phyloP scores from a whole-genome alignment of 306 rosid genomes.

The Cucumis melo region DNA sequence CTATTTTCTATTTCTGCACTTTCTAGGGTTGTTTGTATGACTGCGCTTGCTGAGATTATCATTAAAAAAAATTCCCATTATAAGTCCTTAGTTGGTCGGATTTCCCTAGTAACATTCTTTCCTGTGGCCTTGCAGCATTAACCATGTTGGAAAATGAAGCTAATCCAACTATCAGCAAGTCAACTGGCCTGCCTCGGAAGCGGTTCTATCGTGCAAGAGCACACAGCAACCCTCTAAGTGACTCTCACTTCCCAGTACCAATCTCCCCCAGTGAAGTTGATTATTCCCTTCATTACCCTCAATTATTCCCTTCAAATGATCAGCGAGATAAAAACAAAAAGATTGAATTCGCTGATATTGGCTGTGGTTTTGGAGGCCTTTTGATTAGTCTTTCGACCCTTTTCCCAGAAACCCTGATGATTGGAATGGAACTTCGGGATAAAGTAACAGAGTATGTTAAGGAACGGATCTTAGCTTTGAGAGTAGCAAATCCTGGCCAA shows the following conservation, averaged over 20 bases:
- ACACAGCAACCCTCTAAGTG: conserved; percentile 92
- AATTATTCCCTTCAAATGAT: conserved; percentile 33
- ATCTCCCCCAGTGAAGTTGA: conserved; percentile 60
- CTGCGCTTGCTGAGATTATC: neutral
- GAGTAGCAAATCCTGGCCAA: conserved; percentile 58
- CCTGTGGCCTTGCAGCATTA: conserved; percentile 6
- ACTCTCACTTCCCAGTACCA: conserved; percentile 89
- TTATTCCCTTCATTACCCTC: conserved; percentile 69
- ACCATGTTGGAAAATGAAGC: conserved; percentile 44
- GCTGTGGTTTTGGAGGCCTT: conserved; percentile 96
- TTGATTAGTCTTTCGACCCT: conserved; percentile 72
- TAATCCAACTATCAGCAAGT: conserved; percentile 54
- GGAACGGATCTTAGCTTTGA: conserved; percentile 65
- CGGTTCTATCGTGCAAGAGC: conserved; percentile 97
- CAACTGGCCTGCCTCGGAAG: conserved; percentile 89
- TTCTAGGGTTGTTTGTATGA: neutral
- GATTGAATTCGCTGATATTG: conserved; percentile 85
- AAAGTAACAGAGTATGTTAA: conserved; percentile 88
- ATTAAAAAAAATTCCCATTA: neutral
- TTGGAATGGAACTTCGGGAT: conserved; percentile 95
- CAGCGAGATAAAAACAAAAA: conserved; percentile 29
- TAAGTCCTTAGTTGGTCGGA: neutral
- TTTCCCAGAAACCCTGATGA: conserved; percentile 78
- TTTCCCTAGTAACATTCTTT: neutral
- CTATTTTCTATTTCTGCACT: neutral